Base-by-base conservation (phyloP, 768 basidiomycete genomes). In the Dendrothele bispora region DNA sequence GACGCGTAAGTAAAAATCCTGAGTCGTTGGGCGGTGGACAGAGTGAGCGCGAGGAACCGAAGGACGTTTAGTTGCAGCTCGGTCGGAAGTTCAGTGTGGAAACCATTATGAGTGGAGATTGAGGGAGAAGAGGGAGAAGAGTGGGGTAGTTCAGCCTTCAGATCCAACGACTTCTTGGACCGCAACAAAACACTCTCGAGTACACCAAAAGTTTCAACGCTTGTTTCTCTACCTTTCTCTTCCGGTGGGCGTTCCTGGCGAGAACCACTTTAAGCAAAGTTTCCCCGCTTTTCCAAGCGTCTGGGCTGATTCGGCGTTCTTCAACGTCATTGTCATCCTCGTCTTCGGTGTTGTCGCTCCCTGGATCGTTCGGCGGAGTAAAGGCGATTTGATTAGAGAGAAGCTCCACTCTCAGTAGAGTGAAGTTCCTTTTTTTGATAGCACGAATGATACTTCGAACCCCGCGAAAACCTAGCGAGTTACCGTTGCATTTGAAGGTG, bases 31-130 rank as follows among this genome's bases (percentile, higher is more conserved):
- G 66, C 62, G 17, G 72, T 58, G 15, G 84, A 84, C 41, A 87
- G 73, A 1, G 61, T 67, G 14, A 83, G 83, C 4, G 82, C 78
- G 18, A 84, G 62, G 55, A 78, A 76, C 11, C 80, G 75, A 27
- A 86, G 70, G 29, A 83, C 76, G 58, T 81, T 59, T 10, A 79
- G 72, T 46, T 78, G 75, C 6, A 87, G 64, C 59, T 87, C 85
- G 7, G 61, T 62, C 3, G 86, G 86, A 11, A 87, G 62, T n/a
- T 51, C 28, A n/a, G n/a, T n/a, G n/a, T n/a, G n/a, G n/a, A n/a
- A n/a, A n/a, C n/a, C n/a, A 17, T n/a, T 39, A 21, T 39, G 39
- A 4, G 27, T 7, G 37, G 39, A 47, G 14, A 36, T 21, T 22
- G 58, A 42, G 26, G 39, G 49, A 52, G 55, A 79, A 75, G 6